These are phyloP conservation scores for Fusarium penzigii DNA, from an alignment of 2,329 filamentous ascomycete genomes.

Conservation along the genomic window DNA sequence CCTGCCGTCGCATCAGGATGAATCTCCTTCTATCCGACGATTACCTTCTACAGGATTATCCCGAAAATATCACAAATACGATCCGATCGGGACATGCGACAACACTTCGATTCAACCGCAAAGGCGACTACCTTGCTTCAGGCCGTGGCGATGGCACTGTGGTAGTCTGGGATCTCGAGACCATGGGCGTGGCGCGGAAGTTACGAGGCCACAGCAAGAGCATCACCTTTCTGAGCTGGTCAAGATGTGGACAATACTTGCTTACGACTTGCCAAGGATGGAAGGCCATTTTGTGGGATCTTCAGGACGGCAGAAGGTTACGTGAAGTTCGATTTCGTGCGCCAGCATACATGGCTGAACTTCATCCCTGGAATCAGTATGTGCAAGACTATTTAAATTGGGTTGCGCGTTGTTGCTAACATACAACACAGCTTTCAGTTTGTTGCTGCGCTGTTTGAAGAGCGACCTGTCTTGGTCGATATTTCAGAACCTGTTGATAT, in stretches of 20 bases:
- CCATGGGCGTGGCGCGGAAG: conserved; percentile 93
- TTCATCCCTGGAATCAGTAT: conserved; percentile 88
- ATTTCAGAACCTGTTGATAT: conserved; percentile 67
- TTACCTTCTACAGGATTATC: conserved; percentile 76
- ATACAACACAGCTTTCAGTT: conserved; percentile 64
- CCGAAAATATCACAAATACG: conserved; percentile 84
- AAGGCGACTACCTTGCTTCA: conserved; percentile 91
- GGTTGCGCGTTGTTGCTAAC: conserved; percentile 18
- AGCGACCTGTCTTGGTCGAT: conserved; percentile 86
- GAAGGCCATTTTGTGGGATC: conserved; percentile 95
- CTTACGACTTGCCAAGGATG: conserved; percentile 93
- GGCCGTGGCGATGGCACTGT: conserved; percentile 93
- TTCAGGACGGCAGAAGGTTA: conserved; percentile 68
- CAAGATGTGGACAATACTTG: conserved; percentile 84
- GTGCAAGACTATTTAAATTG: conserved; percentile 6
- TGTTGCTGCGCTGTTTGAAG: conserved; percentile 90
- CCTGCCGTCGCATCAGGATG: conserved; percentile 40
- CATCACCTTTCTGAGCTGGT: conserved; percentile 96
- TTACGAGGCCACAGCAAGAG: conserved; percentile 90
- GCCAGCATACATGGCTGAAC: conserved; percentile 92
- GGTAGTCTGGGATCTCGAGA: conserved; percentile 96
- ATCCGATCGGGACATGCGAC: conserved; percentile 72
- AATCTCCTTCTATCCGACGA: conserved; percentile 63
- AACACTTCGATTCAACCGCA: conserved; percentile 84
- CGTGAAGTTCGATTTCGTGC: conserved; percentile 89